phyloP scores from a whole-genome alignment of 1,284 basidiomycete species.

The Pseudozyma sp. region DNA sequence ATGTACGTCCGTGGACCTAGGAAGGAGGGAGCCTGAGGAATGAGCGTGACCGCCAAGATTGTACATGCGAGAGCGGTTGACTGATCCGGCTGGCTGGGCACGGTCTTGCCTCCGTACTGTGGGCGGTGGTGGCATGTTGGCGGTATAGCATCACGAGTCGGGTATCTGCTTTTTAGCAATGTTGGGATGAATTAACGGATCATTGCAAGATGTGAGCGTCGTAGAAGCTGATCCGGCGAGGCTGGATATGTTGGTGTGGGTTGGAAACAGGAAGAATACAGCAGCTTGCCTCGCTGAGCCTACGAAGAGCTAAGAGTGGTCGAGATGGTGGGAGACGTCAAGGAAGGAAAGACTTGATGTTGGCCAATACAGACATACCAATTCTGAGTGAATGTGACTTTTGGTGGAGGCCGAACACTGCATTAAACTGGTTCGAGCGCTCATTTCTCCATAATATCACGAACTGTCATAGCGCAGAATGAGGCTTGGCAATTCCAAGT shows the following conservation, averaged over 20 bases:
- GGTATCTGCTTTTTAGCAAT: background rate
- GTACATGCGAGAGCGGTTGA: slow-evolving; percentile 45
- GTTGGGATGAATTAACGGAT: slow-evolving; percentile 1
- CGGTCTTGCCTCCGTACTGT: slow-evolving; percentile 21
- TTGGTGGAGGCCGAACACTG: slow-evolving; percentile 1
- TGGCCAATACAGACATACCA: background rate
- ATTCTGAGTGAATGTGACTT: background rate
- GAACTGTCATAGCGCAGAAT: background rate
- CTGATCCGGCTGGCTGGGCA: slow-evolving; percentile 9
- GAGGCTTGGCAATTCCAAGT: slow-evolving; percentile 4
- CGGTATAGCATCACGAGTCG: slow-evolving; percentile 15
- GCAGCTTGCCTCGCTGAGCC: too few species aligned
- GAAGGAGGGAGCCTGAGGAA: slow-evolving; percentile 44
- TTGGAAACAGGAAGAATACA: too few species aligned
- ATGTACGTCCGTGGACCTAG: slow-evolving; percentile 41
- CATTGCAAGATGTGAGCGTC: background rate
- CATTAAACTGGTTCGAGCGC: background rate
- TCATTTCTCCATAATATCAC: slow-evolving; percentile 2
- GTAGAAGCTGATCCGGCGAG: too few species aligned
- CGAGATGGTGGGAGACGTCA: too few species aligned
- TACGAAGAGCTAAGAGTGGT: too few species aligned
- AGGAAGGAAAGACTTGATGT: background rate
- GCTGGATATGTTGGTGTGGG: too few species aligned
- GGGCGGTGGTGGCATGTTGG: slow-evolving; percentile 24
- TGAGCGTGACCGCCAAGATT: slow-evolving; percentile 47